Evolutionary conservation across 164 flowering plant species (phyloP).

Genomic region (Echeveria elegans): DNA sequence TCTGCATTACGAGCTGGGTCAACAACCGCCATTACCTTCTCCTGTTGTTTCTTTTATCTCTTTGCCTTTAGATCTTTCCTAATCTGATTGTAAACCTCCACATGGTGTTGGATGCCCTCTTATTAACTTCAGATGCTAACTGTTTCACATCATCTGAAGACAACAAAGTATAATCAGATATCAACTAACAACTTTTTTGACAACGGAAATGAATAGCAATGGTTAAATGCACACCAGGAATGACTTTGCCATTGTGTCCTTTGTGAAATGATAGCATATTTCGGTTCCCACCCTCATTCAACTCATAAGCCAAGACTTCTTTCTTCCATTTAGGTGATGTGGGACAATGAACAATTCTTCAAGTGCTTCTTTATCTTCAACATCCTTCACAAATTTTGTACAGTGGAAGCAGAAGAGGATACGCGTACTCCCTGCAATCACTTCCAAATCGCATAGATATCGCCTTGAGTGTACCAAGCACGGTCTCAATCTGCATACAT

Average conservation of each 20-base stretch:
- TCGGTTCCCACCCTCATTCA: too few species aligned
- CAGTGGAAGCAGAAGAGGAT: slow-evolving; percentile 49
- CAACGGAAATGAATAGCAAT: not conserved
- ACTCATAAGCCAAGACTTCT: too few species aligned
- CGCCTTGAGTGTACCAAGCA: slow-evolving; percentile 42
- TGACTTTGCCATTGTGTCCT: slow-evolving; percentile 64
- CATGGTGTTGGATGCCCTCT: slow-evolving; percentile 47
- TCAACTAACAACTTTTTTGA: not conserved
- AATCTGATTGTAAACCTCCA: slow-evolving; percentile 43
- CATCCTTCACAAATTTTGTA: slow-evolving; percentile 93
- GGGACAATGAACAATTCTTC: too few species aligned
- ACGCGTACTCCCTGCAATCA: slow-evolving; percentile 38
- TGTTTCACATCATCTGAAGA: slow-evolving; percentile 67
- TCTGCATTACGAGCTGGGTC: slow-evolving; percentile 77
- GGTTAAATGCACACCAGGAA: slow-evolving; percentile 43
- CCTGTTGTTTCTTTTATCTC: slow-evolving; percentile 68
- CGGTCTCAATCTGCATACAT: slow-evolving; percentile 59
- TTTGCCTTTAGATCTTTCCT: slow-evolving; percentile 53
- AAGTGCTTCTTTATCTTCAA: too few species aligned
- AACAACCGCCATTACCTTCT: slow-evolving; percentile 68
- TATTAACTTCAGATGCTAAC: slow-evolving; percentile 53
- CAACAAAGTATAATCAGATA: not conserved
- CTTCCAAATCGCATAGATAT: slow-evolving; percentile 30
- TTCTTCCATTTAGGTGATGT: too few species aligned
- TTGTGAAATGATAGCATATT: too few species aligned